phyloP scores from a whole-genome alignment of 805 yeast species.

The Candida ipomoeae region DNA sequence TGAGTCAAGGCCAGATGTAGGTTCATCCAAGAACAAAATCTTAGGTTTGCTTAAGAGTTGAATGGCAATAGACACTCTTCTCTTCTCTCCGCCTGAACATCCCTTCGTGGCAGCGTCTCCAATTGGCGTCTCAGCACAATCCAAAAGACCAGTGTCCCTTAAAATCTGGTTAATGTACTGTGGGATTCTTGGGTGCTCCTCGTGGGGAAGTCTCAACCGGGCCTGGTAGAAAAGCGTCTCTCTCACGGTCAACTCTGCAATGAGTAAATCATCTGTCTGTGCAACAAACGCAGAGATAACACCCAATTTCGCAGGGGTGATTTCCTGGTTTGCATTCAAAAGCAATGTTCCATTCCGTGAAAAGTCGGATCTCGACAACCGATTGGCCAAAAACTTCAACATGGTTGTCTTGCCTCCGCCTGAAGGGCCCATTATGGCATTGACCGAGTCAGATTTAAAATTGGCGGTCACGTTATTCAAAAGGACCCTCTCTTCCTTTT shows the following conservation, averaged over 20 bases:
- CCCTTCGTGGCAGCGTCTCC: slow-evolving; percentile 39
- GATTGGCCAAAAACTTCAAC: slow-evolving; percentile 57
- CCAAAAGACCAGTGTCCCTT: slow-evolving; percentile 61
- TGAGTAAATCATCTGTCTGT: slow-evolving; percentile 72
- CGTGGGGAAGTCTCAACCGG: slow-evolving; percentile 51
- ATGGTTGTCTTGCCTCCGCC: slow-evolving; percentile 76
- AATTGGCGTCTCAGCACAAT: slow-evolving; percentile 67
- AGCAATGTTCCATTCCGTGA: slow-evolving; percentile 23
- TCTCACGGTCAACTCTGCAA: slow-evolving; percentile 68
- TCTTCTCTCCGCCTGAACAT: slow-evolving; percentile 56
- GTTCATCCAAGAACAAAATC: slow-evolving; percentile 74
- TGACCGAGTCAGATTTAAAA: slow-evolving; percentile 54
- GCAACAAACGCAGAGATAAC: slow-evolving; percentile 66
- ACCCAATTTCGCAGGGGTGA: slow-evolving; percentile 23
- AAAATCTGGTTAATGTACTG: slow-evolving; percentile 54
- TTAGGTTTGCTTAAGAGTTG: slow-evolving; percentile 72
- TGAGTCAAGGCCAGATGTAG: slow-evolving; percentile 84
- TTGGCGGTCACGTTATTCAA: slow-evolving; percentile 46
- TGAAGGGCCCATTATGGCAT: slow-evolving; percentile 78
- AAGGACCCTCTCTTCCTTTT: slow-evolving; percentile 12
- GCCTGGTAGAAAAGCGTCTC: slow-evolving; percentile 78
- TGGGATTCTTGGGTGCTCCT: slow-evolving; percentile 37
- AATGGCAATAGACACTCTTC: slow-evolving; percentile 78
- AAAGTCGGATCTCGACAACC: slow-evolving; percentile 34
- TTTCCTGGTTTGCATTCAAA: slow-evolving; percentile 24